Conservation (phyloP, 2,329 filamentous ascomycete genomes). For the Aspergillus bombycis region DNA sequence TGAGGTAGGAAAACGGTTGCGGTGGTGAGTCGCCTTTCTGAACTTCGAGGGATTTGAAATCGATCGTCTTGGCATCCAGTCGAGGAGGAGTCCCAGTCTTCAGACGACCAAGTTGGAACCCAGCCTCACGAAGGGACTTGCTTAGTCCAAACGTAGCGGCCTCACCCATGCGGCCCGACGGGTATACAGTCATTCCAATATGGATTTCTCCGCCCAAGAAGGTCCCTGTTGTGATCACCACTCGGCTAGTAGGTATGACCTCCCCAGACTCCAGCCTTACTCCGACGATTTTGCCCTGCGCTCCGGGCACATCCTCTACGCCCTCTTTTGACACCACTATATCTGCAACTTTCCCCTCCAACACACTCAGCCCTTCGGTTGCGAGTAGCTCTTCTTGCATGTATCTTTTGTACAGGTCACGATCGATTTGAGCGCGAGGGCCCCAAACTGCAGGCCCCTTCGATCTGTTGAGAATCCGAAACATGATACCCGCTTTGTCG, state of each 20-base stretch:
- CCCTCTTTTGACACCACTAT: constrained; percentile 72
- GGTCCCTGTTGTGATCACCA: constrained; percentile 94
- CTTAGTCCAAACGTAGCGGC: constrained; percentile 90
- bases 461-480: constrained; percentile 80
- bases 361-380: constrained; percentile 77
- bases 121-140: constrained; percentile 84
- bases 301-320: constrained; percentile 50
- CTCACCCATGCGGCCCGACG: constrained; percentile 90
- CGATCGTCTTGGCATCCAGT: constrained; percentile 78
- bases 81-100: constrained; percentile 97
- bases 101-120: constrained; percentile 83
- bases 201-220: constrained; percentile 97
- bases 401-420: constrained; percentile 81
- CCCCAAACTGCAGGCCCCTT: constrained; percentile 98
- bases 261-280: constrained; percentile 87
- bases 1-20: constrained; percentile 87
- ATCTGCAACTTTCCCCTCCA: constrained; percentile 88
- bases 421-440: constrained; percentile 92
- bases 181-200: constrained; percentile 81
- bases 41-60: constrained; percentile 70
- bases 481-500: constrained; percentile 94
- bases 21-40: constrained; percentile 86
- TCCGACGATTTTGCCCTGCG: constrained; percentile 75
- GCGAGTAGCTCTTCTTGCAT: constrained; percentile 83
- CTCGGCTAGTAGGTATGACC: constrained; percentile 74